These are phyloP conservation scores for Wickerhamiella lipophila DNA, from an alignment of 805 yeast genomes.

Conservation along the genomic window DNA sequence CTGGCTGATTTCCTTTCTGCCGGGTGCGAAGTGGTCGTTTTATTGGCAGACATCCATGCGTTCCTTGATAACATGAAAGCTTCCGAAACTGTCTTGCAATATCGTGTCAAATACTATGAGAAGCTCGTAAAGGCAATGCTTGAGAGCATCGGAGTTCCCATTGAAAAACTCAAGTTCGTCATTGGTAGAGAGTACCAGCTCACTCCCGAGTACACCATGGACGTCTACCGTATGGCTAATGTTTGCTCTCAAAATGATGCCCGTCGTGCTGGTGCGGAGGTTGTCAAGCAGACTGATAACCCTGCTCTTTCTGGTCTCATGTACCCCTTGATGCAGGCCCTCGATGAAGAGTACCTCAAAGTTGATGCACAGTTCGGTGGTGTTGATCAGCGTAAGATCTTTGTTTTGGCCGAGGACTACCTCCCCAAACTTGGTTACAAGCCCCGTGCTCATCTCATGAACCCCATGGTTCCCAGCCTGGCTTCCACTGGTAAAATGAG, in stretches of 20 bases:
- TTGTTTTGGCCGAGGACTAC: constrained; percentile 92
- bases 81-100: constrained; percentile 75
- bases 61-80: constrained; percentile 98
- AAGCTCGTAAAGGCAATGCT: constrained; percentile 71
- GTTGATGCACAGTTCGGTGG: constrained; percentile 97
- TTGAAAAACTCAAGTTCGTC: constrained; percentile 72
- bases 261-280: constrained; percentile 98
- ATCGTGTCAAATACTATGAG: constrained; percentile 87
- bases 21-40: constrained; percentile 85
- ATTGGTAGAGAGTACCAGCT: constrained; percentile 87
- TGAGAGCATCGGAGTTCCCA: constrained; percentile 77
- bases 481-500: constrained; percentile 93
- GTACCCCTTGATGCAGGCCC: constrained; percentile 97
- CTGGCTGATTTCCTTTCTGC: constrained; percentile 90
- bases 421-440: constrained; percentile 78
- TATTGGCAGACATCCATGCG: constrained; percentile 93
- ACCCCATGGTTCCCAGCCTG: constrained; percentile 97
- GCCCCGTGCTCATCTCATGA: constrained; percentile 97
- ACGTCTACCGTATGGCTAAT: constrained; percentile 74
- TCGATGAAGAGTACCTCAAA: constrained; percentile 81
- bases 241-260: constrained; percentile 88
- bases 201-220: constrained; percentile 67
- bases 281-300: constrained; percentile 91
- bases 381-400: constrained; percentile 96
- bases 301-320: constrained; percentile 88